Conservation (phyloP, 2,329 filamentous ascomycete species). For the Trichoderma koningiopsis region DNA sequence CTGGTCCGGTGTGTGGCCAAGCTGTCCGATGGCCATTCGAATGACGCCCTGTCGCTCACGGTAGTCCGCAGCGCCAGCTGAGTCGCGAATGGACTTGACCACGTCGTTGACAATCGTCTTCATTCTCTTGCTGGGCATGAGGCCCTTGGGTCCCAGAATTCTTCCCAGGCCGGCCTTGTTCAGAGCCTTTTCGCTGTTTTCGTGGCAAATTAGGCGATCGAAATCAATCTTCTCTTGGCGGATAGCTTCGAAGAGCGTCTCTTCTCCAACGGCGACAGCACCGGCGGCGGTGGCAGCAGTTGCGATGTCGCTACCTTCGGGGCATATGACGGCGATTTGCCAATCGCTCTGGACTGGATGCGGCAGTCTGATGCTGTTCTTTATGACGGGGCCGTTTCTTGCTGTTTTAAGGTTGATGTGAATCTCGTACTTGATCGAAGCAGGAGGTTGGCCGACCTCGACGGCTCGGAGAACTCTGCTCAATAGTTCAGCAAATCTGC, state of each 20-base stretch:
- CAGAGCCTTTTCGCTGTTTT: slow-evolving; percentile 73
- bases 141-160: slow-evolving; percentile 80
- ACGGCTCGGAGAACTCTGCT: slow-evolving; percentile 83
- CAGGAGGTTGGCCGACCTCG: slow-evolving; percentile 81
- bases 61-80: slow-evolving; percentile 84
- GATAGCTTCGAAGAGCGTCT: slow-evolving; percentile 80
- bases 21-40: slow-evolving; percentile 85
- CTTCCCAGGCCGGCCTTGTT: slow-evolving; percentile 79
- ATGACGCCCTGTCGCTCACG: slow-evolving; percentile 83
- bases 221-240: slow-evolving; percentile 77
- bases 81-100: slow-evolving; percentile 71
- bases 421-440: slow-evolving; percentile 82
- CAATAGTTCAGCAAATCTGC: slow-evolving; percentile 7
- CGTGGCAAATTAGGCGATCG: slow-evolving; percentile 85
- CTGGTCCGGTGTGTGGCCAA: slow-evolving; percentile 86
- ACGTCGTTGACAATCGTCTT: slow-evolving; percentile 88
- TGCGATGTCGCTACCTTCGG: slow-evolving; percentile 74
- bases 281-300: slow-evolving; percentile 75
- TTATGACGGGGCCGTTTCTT: slow-evolving; percentile 83
- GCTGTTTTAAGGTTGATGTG: slow-evolving; percentile 79
- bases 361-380: slow-evolving; percentile 84
- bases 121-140: slow-evolving; percentile 89
- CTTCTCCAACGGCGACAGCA: slow-evolving; percentile 81
- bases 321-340: slow-evolving; percentile 86
- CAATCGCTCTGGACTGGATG: slow-evolving; percentile 88